Percentiles rank a stretch among this genome's conserved stretches.
phyloP scores from a whole-genome alignment of 768 basidiomycete genomes.

The Chalciporus piperatus region DNA sequence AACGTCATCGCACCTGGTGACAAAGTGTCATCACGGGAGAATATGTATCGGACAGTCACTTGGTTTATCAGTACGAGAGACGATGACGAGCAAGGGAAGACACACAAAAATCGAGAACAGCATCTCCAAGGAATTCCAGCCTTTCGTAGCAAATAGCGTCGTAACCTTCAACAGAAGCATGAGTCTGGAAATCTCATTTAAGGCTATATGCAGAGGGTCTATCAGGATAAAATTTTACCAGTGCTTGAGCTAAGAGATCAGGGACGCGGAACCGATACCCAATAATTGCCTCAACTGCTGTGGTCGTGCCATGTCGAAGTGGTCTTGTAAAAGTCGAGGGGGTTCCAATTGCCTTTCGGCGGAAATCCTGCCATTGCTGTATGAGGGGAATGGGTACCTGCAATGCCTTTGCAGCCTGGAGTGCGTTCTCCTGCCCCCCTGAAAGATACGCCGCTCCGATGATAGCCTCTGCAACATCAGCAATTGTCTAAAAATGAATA shows the following conservation, averaged over 20 bases:
- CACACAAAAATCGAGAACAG: conserved; percentile 80
- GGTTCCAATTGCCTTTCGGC: conserved; percentile 41
- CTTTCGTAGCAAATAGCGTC: conserved; percentile 66
- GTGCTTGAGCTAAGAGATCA: conserved; percentile 65
- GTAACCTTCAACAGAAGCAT: conserved; percentile 55
- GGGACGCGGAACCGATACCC: conserved; percentile 61
- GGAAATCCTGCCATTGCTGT: conserved; percentile 72
- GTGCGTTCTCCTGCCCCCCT: conserved; percentile 65
- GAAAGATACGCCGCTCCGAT: conserved; percentile 79
- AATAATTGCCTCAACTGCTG: conserved; percentile 60
- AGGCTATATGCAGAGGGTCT: conserved; percentile 2
- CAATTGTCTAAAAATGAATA: conserved; percentile 53
- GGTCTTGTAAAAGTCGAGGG: conserved; percentile 43
- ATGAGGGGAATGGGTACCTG: conserved; percentile 62
- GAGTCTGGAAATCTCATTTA: conserved; percentile 50
- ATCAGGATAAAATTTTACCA: conserved; percentile 44
- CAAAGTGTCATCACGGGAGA: conserved; percentile 55
- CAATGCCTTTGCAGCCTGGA: conserved; percentile 62
- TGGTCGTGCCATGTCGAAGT: conserved; percentile 46
- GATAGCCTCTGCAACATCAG: conserved; percentile 83
- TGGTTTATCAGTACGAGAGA: conserved; percentile 4
- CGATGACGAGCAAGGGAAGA: conserved; percentile 3
- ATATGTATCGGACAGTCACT: conserved; percentile 79
- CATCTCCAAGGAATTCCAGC: conserved; percentile 85
- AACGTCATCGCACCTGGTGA: conserved; percentile 77